Evolutionary conservation across 2,329 filamentous ascomycete genomes (phyloP), one percentile per base, ranked within the genome.

Genomic region (Coniochaeta prunicola): DNA sequence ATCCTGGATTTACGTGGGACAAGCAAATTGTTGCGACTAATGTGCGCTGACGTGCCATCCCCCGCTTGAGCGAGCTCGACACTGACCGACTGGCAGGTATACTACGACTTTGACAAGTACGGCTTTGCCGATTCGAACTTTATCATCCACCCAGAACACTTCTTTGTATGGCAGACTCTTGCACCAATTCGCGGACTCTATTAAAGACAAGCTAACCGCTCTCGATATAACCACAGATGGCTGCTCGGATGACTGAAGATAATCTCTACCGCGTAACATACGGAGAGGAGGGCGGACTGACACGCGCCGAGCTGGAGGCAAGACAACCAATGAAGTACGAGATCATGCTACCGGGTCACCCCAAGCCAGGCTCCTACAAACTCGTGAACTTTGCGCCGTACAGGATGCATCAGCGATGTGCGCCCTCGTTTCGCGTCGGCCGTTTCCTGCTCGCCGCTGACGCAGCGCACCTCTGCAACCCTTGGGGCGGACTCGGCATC

Each of bases 211-310:
- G 26, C 53, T 33, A 55, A 33, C 53, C 30, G 53, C 26, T 12
- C 57, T 4, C 13, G 1, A 8, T 15, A n/a, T 9, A 17, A 10
- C 2, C 19, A 28, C n/a, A 81, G 70, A 84, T 86, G 82, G 81
- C 81, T 1, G 83, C 83, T 1, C 79, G 76, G 50, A 82, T 88
- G 61, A 83, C 79, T 1, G 72, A 71, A 2, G 82, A 86, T 58
- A 83, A 82, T 0, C 69, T 88, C 10, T 88, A 84, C 73, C 80
- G 85, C 15, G 80, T 88, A 36, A 84, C 84, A 0, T 88, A 88
- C 64, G 84, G 83, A 57, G 85, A 88, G 63, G 71, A 71, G 0
- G 73, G 77, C 0, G 79, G 77, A 1, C 74, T 87, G 13, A 78
- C 76, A 0, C 71, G 67, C 36, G 82, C 85, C 12, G 74, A 87